Conservation (phyloP, 495 filamentous ascomycete genomes). For the Talaromyces nanjingensis region DNA sequence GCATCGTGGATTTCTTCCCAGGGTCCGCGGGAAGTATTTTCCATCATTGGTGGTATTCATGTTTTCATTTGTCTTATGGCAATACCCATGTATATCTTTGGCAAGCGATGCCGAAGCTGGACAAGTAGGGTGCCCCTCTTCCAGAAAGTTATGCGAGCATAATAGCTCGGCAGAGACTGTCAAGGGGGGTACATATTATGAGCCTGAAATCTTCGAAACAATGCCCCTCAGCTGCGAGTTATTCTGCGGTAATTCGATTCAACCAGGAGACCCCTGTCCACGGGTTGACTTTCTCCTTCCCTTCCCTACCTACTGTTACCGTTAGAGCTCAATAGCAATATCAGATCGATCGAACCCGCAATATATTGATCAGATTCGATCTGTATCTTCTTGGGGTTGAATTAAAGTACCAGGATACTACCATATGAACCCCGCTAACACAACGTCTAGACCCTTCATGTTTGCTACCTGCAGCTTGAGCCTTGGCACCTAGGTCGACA, state of each 20-base stretch:
- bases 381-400: too few species aligned
- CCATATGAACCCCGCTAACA: too few species aligned
- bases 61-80: neutral
- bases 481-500: too few species aligned
- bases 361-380: too few species aligned
- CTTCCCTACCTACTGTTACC: neutral
- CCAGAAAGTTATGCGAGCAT: neutral
- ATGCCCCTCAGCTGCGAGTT: neutral
- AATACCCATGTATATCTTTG: neutral
- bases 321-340: neutral
- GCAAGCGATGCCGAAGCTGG: neutral
- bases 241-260: neutral
- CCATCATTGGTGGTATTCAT: neutral
- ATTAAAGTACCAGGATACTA: too few species aligned
- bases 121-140: neutral
- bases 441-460: too few species aligned
- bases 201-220: neutral
- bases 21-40: neutral
- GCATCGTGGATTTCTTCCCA: too few species aligned
- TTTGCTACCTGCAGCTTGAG: too few species aligned
- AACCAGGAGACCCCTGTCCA: neutral
- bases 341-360: too few species aligned
- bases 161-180: too few species aligned
- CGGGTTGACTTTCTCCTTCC: neutral
- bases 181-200: neutral